phyloP scores from a whole-genome alignment of 1,284 basidiomycete species.

The Pterulicium gracile region DNA sequence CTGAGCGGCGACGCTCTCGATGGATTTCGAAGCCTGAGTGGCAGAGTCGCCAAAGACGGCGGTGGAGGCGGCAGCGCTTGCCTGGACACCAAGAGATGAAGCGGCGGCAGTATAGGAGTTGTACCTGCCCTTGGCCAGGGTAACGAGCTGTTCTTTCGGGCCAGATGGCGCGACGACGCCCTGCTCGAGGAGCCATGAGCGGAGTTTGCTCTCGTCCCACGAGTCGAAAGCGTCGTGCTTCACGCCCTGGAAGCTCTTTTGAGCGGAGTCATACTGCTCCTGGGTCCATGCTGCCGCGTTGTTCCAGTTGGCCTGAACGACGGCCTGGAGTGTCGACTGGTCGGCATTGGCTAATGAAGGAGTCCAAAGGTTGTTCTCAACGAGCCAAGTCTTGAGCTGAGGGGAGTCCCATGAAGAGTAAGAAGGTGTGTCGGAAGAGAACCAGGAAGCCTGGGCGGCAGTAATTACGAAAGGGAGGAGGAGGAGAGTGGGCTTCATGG shows the following conservation, averaged over 20 bases:
- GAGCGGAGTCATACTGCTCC: conserved; percentile 53
- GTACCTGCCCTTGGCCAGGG: conserved; percentile 69
- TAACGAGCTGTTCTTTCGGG: conserved; percentile 67
- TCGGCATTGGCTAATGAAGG: conserved; percentile 34
- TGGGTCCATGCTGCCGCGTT: conserved; percentile 42
- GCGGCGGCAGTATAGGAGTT: conserved; percentile 45
- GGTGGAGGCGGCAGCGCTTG: conserved; percentile 43
- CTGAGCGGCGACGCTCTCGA: conserved; percentile 30
- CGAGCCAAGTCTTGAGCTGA: conserved; percentile 62
- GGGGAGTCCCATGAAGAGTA: conserved; percentile 54
- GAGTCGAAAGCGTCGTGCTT: conserved; percentile 48
- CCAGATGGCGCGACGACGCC: conserved; percentile 76
- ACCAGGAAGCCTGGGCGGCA: conserved; percentile 43
- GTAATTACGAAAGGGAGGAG: conserved; percentile 25
- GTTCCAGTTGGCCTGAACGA: conserved; percentile 59
- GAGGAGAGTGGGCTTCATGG: conserved; percentile 29
- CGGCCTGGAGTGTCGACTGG: conserved; percentile 39
- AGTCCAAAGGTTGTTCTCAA: conserved; percentile 54
- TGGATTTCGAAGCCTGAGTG: conserved; percentile 35
- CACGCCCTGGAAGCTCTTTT: conserved; percentile 52
- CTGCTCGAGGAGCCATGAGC: conserved; percentile 79
- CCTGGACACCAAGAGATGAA: conserved; percentile 36
- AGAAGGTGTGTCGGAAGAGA: conserved; percentile 26
- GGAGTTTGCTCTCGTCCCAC: conserved; percentile 77
- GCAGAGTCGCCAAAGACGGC: conserved; percentile 45